Base-by-base conservation (phyloP, 202 grass and related monocot genomes). In the Digitaria exilis region DNA sequence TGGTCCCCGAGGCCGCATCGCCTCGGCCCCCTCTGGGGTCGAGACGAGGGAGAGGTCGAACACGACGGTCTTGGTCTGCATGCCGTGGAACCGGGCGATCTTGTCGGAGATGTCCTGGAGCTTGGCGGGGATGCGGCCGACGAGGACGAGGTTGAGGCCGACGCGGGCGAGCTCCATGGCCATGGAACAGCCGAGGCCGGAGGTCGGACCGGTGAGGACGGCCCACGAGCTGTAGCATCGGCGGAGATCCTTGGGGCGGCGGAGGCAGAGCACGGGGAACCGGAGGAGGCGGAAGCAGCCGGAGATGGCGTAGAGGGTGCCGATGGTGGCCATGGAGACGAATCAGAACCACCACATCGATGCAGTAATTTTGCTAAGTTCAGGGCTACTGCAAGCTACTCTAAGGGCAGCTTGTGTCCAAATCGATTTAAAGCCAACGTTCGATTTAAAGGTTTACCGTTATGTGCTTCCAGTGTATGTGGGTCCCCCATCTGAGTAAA, bases 91-190 rank as follows among this genome's bases (percentile, higher is more conserved):
- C 3, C 48, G n/a, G 67, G 43, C 55, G 75, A 92, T 82, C 25
- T 14, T 32, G 34, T 66, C 69, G 0, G 86, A 79, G 22, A 79
- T 76, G 14, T 83, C 79, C n/a, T 28, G 30, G 48, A 91, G 89
- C 45, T 91, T 88, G 56, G 57, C 86, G 17, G 66, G 43, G 55
- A 78, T 59, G 16, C 77, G 89, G 89, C 60, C 81, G 16, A 91
- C 34, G n/a, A 91, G 82, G 55, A 91, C 75, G 37, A 91, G 43
- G 73, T 88, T 73, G 26, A 91, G 78, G 45, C 89, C 89, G 7
- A 45, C 55, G 14, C 69, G 78, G 12, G 89, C 85, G 22, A 91
- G 70, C 35, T 82, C 60, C 12, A 84, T 41, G 14, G 85, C 81
- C 28, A 91, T 24, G 16, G 89, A 85, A 24, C 31, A 59, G 9